A percentile compares a stretch with the other conserved stretches of the same genome.
These are phyloP conservation scores for Paracoccidioides lutzii DNA, from an alignment of 2,329 filamentous ascomycete species.

Conservation along the genomic window DNA sequence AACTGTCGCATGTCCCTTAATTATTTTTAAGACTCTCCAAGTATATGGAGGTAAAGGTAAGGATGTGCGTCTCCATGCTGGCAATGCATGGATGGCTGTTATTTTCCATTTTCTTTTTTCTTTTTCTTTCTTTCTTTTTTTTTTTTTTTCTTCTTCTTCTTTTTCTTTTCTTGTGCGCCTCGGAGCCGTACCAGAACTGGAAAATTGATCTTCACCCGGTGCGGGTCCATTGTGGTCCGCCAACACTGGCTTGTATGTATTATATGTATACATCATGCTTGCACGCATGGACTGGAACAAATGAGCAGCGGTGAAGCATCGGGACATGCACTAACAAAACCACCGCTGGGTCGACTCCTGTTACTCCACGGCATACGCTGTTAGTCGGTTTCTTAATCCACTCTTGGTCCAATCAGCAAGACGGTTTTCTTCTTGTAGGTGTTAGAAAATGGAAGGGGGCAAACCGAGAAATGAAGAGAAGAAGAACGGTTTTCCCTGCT, in stretches of 20 bases:
- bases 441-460: not conserved
- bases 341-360: not conserved
- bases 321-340: not conserved
- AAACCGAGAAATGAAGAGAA: too few relatives aligned
- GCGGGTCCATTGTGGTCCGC: not conserved
- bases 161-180: too few relatives aligned
- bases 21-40: not conserved
- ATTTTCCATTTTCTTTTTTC: not conserved
- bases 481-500: not conserved
- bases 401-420: not conserved
- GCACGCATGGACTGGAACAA: not conserved
- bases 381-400: not conserved
- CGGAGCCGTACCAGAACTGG: not conserved
- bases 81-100: not conserved
- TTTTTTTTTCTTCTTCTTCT: too few relatives aligned
- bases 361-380: not conserved
- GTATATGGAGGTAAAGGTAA: not conserved
- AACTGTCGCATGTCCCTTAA: not conserved
- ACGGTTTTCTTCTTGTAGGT: not conserved
- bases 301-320: not conserved
- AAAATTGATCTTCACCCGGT: not conserved
- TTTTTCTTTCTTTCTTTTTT: not conserved
- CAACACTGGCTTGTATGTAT: too few relatives aligned
- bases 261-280: not conserved
- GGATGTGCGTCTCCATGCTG: not conserved